Evolutionary conservation across 1,284 basidiomycete genomes (phyloP).

Genomic region (Takashimella koratensis): DNA sequence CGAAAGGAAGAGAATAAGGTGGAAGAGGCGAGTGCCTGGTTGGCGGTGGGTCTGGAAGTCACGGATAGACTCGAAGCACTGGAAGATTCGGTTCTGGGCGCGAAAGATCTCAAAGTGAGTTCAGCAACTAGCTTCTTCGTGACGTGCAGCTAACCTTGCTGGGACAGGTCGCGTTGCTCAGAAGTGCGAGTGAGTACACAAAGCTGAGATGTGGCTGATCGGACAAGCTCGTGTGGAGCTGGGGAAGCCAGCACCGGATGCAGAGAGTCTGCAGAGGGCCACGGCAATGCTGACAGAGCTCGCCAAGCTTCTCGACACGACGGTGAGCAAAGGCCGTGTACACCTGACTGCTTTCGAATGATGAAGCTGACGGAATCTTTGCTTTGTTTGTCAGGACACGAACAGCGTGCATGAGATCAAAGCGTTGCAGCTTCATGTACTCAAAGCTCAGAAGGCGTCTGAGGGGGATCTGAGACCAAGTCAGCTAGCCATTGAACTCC

Average conservation of each 20-base stretch:
- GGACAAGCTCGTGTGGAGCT: slow-evolving; percentile 6
- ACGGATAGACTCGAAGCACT: background rate
- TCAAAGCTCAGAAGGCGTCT: slow-evolving; percentile 3
- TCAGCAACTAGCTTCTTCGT: too few relatives aligned
- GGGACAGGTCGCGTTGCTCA: background rate
- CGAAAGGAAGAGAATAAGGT: background rate
- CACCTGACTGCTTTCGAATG: too few relatives aligned
- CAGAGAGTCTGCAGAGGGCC: background rate
- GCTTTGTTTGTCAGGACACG: slow-evolving; percentile 2
- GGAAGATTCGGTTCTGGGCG: background rate
- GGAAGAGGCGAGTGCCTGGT: slow-evolving; percentile 3
- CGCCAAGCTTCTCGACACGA: background rate
- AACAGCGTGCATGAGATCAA: slow-evolving; percentile 6
- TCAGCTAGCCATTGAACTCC: too few relatives aligned
- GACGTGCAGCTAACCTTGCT: too few relatives aligned
- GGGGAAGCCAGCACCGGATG: background rate
- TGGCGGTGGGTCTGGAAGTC: slow-evolving; percentile 3
- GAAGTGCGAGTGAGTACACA: background rate
- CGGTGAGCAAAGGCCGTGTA: too few relatives aligned
- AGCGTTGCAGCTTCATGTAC: slow-evolving; percentile 4
- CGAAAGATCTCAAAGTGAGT: slow-evolving; percentile 6
- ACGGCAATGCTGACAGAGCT: background rate
- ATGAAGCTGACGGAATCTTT: background rate
- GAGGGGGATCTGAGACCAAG: slow-evolving; percentile 2
- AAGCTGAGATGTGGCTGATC: background rate